Evolutionary conservation across 2,329 filamentous ascomycete genomes (phyloP).

Genomic region (Colletotrichum sp.): DNA sequence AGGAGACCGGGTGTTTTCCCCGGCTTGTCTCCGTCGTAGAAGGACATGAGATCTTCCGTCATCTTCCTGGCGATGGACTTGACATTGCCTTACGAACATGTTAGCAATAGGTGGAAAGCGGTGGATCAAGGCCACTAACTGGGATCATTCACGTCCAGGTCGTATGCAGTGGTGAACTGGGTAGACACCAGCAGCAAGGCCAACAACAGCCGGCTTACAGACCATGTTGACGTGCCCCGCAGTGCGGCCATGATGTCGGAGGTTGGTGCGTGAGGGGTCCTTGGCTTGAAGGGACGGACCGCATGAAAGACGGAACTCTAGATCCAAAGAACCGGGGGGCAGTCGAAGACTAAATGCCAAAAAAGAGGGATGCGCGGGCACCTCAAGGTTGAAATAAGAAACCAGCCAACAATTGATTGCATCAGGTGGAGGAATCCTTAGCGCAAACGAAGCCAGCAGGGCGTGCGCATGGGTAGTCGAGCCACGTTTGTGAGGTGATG

Average conservation of each 20-base stretch:
- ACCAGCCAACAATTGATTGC: neutral
- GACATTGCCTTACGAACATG: slow-evolving; percentile 49
- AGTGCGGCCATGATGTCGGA: slow-evolving; percentile 15
- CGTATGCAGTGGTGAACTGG: slow-evolving; percentile 34
- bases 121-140: slow-evolving; percentile 26
- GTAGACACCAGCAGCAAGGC: slow-evolving; percentile 1
- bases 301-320: neutral
- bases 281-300: slow-evolving; percentile 3
- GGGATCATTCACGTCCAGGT: slow-evolving; percentile 41
- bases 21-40: slow-evolving; percentile 53
- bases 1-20: slow-evolving; percentile 57
- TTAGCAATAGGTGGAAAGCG: neutral
- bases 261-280: neutral
- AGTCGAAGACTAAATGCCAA: slow-evolving; percentile 1
- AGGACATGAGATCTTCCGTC: slow-evolving; percentile 44
- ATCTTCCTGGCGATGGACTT: slow-evolving; percentile 54
- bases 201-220: slow-evolving; percentile 11
- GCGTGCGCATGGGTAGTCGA: slow-evolving; percentile 11
- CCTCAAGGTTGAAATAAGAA: neutral
- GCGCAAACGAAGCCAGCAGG: neutral
- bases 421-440: neutral
- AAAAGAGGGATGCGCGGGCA: neutral
- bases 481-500: slow-evolving; percentile 3
- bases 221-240: slow-evolving; percentile 15
- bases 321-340: neutral